phyloP scores from a whole-genome alignment of 169 alveolate genomes.

The Cryptosporidium tyzzeri region DNA sequence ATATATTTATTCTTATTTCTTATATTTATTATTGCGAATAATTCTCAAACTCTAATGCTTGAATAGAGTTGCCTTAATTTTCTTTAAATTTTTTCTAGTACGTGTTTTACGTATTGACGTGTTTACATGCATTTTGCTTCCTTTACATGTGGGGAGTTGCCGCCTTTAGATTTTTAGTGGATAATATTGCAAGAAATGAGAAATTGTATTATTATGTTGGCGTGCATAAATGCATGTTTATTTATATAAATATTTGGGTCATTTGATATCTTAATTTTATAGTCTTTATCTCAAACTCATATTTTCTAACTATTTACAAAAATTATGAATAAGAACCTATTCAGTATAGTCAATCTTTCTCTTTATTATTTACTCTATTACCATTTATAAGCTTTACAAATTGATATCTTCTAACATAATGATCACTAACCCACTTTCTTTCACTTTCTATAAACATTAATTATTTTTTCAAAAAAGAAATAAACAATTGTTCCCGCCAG shows the following conservation, averaged over 20 bases:
- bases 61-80: neutral
- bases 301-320: too few species aligned
- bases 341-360: too few species aligned
- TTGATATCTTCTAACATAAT: too few species aligned
- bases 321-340: too few species aligned
- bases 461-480: neutral
- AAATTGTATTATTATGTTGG: too few species aligned
- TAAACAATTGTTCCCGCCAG: conserved; percentile 33
- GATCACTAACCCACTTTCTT: too few species aligned
- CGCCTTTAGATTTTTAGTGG: neutral
- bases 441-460: too few species aligned
- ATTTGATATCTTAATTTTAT: too few species aligned
- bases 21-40: neutral
- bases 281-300: neutral
- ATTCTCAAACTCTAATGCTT: neutral
- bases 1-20: neutral
- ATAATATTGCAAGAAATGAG: too few species aligned
- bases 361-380: too few species aligned
- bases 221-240: neutral
- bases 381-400: neutral
- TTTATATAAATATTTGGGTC: too few species aligned
- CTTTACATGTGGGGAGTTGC: neutral
- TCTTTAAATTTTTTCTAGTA: neutral
- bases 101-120: neutral
- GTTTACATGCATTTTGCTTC: neutral